Conservation (phyloP, 164 flowering plant genomes). For the Euptelea pleiosperma region DNA sequence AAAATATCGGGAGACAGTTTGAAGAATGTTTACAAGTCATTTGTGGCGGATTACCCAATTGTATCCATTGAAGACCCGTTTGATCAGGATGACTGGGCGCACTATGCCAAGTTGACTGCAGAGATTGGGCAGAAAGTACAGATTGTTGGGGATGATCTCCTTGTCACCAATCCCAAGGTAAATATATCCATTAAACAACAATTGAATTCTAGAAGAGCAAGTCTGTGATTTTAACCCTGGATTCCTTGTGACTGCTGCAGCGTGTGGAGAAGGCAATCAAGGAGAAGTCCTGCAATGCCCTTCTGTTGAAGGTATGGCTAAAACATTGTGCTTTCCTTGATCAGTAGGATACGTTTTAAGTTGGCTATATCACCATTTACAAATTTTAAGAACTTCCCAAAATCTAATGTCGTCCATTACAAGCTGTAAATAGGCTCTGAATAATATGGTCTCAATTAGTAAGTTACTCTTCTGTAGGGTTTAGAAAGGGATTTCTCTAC, state of each 20-base stretch:
- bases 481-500: background rate
- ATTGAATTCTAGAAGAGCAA: background rate
- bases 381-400: too few species aligned
- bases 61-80: constrained; percentile 43
- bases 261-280: constrained; percentile 58
- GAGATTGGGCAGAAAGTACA: constrained; percentile 39
- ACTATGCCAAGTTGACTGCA: constrained; percentile 34
- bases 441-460: too few species aligned
- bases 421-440: too few species aligned
- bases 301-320: constrained; percentile 50
- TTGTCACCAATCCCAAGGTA: constrained; percentile 43
- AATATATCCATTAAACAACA: background rate
- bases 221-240: background rate
- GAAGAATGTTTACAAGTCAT: constrained; percentile 40
- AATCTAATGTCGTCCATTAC: too few species aligned
- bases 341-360: too few species aligned
- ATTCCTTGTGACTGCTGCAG: constrained; percentile 19
- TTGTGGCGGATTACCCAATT: constrained; percentile 37
- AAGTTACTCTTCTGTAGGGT: too few species aligned
- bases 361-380: too few species aligned
- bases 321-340: background rate
- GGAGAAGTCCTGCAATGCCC: constrained; percentile 60
- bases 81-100: constrained; percentile 46
- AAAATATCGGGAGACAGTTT: constrained; percentile 38
- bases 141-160: constrained; percentile 43